Base-by-base conservation (phyloP, 2,329 filamentous ascomycete species). In the Diaporthe sp. region DNA sequence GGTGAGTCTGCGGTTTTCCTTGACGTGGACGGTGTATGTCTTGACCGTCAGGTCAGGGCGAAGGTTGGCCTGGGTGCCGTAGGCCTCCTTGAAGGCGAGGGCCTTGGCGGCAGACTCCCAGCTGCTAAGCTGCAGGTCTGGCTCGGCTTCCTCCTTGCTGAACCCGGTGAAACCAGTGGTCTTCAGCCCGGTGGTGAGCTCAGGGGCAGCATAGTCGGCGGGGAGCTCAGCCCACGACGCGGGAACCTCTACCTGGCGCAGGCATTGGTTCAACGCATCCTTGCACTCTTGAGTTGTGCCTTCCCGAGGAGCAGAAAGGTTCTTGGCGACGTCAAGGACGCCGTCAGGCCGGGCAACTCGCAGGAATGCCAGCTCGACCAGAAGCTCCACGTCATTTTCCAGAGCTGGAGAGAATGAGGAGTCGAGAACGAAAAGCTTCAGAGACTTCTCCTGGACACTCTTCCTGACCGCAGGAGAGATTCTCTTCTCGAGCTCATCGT, bases 1-100 rank as follows among this genome's bases (percentile, higher is more conserved):
- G 0, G 97, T 99, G 73, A 99, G 90, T 78, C 97, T 92, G 77
- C 97, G 94, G 87, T 98, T 98, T 88, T 98, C 97, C 88, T 97
- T 95, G 85, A 99, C 96, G 73, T 92, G 93, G 72, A 98, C 94
- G 57, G 95, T 94, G 81, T 91, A 93, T 2, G 96, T 98, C 90
- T 96, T 95, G 82, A 95, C 92, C 13, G 93, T 87, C 73, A 98
- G 88, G 81, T 99, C 97, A 15, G 97, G 97, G 72, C 97, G 94
- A 55, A 99, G 91, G 72, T 87, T 87, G 78, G 88, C 88, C 81
- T 91, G 87, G 34, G 95, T 96, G 77, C 91, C 92, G 82, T 95
- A 98, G 0, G 95, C 96, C 85, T 99, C 97, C 88, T 97, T 98
- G 90, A 99, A 99, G 6, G 91, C 91, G 75, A 99, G 89, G 65